Base-by-base conservation (phyloP, 2,329 filamentous ascomycete genomes). In the Cryphonectria naterciae region DNA sequence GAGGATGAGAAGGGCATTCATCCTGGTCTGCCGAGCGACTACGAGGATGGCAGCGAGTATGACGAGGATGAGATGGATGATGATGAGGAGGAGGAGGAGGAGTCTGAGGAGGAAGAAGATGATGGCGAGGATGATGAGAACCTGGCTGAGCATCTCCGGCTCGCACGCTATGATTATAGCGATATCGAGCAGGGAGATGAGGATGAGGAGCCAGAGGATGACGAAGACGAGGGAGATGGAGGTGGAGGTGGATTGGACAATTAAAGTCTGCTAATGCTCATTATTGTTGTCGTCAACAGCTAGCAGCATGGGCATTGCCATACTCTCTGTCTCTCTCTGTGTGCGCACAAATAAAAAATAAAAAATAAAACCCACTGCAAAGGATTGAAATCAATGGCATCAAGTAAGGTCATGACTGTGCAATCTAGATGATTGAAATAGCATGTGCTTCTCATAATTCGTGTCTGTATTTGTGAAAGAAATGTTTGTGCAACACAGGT, bases 51-150 rank as follows among this genome's bases (percentile, higher is more conserved):
- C 4, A 76, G 75, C 72, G 76, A 76, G 60, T 75, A 78, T 15
- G 76, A 76, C 15, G 78, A 80, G 39, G 78, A 77, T 25, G 76
- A 77, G 37, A 72, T 74, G 39, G 75, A 75, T 19, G 74, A 71
- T 17, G 72, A 73, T 0, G 73, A 75, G 4, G 78, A 77, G n/a
- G 75, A 77, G 39, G 73, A 74, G 39, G 75, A 75, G 70, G 77
- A 76, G n/a, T 75, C 73, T 43, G 77, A 77, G 37, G 75, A 77
- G 43, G 76, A 32, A 3, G 28, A 73, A 8, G 70, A 66, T 1
- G 73, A 72, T 3, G 74, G 73, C 0, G 75, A 79, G 15, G 78
- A 77, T 13, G 77, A 77, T 13, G 75, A 77, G 28, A 76, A 75
- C 41, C 41, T 71, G 39, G 61, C 67, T 13, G 70, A 70, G 37